Evolutionary conservation across 441 rosid genomes (phyloP).

Genomic region (Erodium texanum): DNA sequence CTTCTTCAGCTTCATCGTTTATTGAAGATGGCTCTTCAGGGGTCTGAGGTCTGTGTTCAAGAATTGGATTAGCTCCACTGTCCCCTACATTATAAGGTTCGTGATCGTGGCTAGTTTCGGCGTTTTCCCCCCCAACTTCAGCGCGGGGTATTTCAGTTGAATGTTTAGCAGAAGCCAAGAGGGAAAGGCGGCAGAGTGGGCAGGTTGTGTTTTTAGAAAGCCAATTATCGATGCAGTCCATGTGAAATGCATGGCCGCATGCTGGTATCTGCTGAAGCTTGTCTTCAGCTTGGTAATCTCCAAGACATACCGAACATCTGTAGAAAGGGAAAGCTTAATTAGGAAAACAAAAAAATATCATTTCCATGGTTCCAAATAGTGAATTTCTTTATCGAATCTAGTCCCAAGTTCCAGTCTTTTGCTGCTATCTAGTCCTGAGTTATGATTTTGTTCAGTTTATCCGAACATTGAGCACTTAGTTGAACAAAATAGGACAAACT

Average conservation of each 20-base stretch:
- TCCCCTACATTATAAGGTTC: not conserved
- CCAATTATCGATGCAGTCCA: conserved; percentile 91
- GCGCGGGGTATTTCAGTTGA: conserved; percentile 20
- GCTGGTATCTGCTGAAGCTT: conserved; percentile 75
- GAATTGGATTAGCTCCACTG: not conserved
- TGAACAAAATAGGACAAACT: not conserved
- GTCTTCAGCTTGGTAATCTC: conserved; percentile 71
- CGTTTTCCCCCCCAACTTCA: not conserved
- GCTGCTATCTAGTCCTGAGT: too few species aligned
- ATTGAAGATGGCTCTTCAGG: not conserved
- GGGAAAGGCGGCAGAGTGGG: conserved; percentile 79
- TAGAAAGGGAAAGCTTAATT: conserved; percentile 4
- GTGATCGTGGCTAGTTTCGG: not conserved
- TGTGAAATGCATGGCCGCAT: conserved; percentile 81
- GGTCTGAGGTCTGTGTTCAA: not conserved
- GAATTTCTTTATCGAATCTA: too few species aligned
- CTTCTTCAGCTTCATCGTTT: not conserved
- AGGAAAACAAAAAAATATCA: not conserved
- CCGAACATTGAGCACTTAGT: not conserved
- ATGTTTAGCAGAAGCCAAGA: conserved; percentile 35
- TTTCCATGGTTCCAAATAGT: not conserved
- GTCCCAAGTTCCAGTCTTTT: too few species aligned
- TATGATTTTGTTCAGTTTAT: too few species aligned
- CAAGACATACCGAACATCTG: conserved; percentile 85
- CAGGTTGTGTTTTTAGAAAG: conserved; percentile 68